Percentiles rank a stretch among this genome's conserved stretches.
phyloP scores from a whole-genome alignment of 1,284 basidiomycete genomes.

The Macrocystidia cucumis region DNA sequence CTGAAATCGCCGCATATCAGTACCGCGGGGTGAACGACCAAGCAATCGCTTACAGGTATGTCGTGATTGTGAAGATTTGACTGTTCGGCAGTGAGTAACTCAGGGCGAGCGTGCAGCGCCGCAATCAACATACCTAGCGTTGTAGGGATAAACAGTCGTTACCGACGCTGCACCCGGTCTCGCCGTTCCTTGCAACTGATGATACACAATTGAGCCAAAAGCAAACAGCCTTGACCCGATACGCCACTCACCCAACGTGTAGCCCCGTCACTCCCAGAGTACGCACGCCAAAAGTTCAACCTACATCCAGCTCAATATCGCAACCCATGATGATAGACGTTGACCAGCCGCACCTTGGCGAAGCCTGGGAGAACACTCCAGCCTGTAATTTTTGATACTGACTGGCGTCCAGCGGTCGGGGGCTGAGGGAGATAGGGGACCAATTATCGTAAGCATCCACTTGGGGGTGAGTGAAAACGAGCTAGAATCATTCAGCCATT shows the following conservation, averaged over 20 bases:
- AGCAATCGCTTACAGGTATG: constrained; percentile 34
- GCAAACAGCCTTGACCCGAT: neutral
- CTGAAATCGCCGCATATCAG: constrained; percentile 18
- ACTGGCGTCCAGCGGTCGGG: constrained; percentile 43
- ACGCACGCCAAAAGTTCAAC: constrained; percentile 58
- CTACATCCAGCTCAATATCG: constrained; percentile 18
- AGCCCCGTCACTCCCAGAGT: constrained; percentile 34
- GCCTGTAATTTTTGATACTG: constrained; percentile 45
- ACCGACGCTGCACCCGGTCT: constrained; percentile 55
- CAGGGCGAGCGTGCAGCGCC: neutral
- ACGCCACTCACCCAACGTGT: constrained; percentile 42
- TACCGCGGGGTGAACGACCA: constrained; percentile 2
- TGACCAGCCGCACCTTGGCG: constrained; percentile 35
- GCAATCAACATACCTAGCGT: constrained; percentile 23
- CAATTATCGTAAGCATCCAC: constrained; percentile 63
- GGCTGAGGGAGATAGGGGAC: constrained; percentile 46
- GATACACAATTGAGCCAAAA: neutral
- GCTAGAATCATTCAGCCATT: constrained; percentile 18
- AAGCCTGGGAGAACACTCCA: constrained; percentile 50
- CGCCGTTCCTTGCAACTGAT: constrained; percentile 54
- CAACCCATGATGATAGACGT: neutral
- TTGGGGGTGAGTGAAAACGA: constrained; percentile 58
- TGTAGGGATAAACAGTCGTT: constrained; percentile 42
- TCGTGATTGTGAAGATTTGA: constrained; percentile 54
- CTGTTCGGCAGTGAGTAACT: constrained; percentile 13